Evolutionary conservation across 352 stramenopile genomes (phyloP).

Genomic region (Hyaloperonospora arabidopsidis): DNA sequence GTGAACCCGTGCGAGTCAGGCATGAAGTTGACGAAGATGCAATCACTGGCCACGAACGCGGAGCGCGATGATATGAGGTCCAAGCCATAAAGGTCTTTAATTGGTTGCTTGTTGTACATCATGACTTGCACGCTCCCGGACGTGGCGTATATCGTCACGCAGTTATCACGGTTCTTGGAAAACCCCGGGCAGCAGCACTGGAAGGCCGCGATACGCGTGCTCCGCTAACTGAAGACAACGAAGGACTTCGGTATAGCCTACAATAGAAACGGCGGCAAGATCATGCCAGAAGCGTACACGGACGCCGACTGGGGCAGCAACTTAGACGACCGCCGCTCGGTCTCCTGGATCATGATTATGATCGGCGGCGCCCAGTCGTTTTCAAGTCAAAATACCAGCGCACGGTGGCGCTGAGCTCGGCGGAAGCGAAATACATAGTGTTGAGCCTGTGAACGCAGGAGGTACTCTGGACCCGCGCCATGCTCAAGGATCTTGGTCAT

Average conservation of each 20-base stretch:
- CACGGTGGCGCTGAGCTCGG: background rate
- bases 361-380: background rate
- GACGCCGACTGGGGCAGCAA: slow-evolving; percentile 1
- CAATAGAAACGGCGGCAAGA: background rate
- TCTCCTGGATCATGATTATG: background rate
- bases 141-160: background rate
- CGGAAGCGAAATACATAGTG: background rate
- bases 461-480: background rate
- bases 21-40: slow-evolving; percentile 3
- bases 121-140: background rate
- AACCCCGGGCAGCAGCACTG: background rate
- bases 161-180: background rate
- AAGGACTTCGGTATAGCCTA: background rate
- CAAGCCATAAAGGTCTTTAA: background rate
- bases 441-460: slow-evolving; percentile 1
- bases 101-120: slow-evolving; percentile 1
- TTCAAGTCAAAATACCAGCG: slow-evolving; percentile 1
- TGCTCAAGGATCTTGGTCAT: background rate
- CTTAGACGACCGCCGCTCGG: background rate
- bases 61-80: background rate
- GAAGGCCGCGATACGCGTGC: background rate
- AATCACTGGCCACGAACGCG: slow-evolving; percentile 1
- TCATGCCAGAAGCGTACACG: background rate
- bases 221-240: background rate
- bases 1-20: background rate